Percentiles rank a stretch among this genome's conserved stretches.
Evolutionary conservation across 1,139 yeast genomes (phyloP).

Genomic region (Suhomyces panamericanus): DNA sequence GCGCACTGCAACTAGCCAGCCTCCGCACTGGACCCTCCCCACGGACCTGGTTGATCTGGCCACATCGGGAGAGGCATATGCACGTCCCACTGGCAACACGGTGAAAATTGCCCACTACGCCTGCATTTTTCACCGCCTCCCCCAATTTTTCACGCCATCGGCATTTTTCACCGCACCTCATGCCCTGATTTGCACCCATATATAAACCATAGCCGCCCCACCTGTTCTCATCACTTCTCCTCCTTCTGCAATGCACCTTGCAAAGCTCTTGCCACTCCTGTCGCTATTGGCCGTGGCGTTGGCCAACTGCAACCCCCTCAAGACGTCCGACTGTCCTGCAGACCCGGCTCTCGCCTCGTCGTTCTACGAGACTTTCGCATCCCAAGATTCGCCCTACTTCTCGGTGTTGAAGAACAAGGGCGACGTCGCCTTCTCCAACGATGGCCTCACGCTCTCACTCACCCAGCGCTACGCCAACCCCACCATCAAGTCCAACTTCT

Average conservation of each 20-base stretch:
- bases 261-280: constrained; percentile 3
- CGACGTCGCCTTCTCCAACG: constrained; percentile 23
- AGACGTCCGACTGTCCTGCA: constrained; percentile 31
- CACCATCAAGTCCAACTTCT: constrained; percentile 69
- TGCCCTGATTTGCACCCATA: too few species aligned
- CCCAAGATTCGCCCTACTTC: constrained; percentile 42
- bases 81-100: too few species aligned
- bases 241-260: constrained; percentile 2
- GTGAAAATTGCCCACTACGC: too few species aligned
- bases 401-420: constrained; percentile 29
- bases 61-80: not conserved
- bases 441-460: constrained; percentile 63
- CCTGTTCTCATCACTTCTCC: too few species aligned
- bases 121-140: too few species aligned
- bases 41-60: not conserved
- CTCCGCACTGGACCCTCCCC: not conserved
- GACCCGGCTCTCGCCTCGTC: constrained; percentile 59
- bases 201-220: too few species aligned
- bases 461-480: constrained; percentile 71
- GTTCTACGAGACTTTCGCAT: constrained; percentile 48
- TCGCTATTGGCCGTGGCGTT: constrained; percentile 11
- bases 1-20: constrained; percentile 4
- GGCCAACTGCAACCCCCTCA: constrained; percentile 37
- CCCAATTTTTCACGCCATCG: too few species aligned
- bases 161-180: too few species aligned